Conservation (phyloP, 495 filamentous ascomycete genomes). For the Glutinoglossum americanum region DNA sequence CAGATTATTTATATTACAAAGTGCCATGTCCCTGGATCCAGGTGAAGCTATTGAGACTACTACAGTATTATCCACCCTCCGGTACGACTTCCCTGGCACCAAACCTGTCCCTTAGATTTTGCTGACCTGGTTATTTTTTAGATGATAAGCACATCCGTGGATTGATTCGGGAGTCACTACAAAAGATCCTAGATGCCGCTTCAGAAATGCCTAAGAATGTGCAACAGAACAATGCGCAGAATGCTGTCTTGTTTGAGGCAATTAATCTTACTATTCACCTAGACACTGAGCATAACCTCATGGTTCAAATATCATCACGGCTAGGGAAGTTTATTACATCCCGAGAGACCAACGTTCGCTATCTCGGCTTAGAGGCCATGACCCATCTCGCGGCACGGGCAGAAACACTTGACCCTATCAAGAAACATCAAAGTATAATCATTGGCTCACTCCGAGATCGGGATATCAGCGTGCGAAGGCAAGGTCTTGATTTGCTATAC, state of each 20-base stretch:
- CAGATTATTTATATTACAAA: conserved; percentile 94
- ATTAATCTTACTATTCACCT: conserved; percentile 98
- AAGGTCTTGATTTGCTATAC: conserved; percentile 89
- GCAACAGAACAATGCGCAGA: conserved; percentile 98
- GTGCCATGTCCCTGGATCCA: conserved; percentile 98
- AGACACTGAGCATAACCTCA: conserved; percentile 86
- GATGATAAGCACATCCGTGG: conserved; percentile 83
- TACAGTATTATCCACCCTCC: conserved; percentile 94
- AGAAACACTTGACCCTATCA: conserved; percentile 92
- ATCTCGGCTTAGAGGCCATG: conserved; percentile 94
- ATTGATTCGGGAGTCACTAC: conserved; percentile 78
- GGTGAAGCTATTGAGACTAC: conserved; percentile 70
- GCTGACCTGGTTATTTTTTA: conserved; percentile 16
- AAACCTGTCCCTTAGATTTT: not conserved
- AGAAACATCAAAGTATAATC: conserved; percentile 93
- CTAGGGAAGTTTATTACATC: conserved; percentile 94
- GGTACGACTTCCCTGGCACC: conserved; percentile 29
- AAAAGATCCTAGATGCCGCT: conserved; percentile 73
- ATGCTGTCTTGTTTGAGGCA: conserved; percentile 93
- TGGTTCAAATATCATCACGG: conserved; percentile 90
- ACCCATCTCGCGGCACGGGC: conserved; percentile 88
- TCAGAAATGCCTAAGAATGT: conserved; percentile 95
- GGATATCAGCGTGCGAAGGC: conserved; percentile 91
- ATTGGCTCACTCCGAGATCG: conserved; percentile 81
- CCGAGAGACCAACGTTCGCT: conserved; percentile 92